These are phyloP conservation scores for Aureobasidium leucospermi DNA, from an alignment of 2,329 filamentous ascomycete genomes.

Conservation along the genomic window DNA sequence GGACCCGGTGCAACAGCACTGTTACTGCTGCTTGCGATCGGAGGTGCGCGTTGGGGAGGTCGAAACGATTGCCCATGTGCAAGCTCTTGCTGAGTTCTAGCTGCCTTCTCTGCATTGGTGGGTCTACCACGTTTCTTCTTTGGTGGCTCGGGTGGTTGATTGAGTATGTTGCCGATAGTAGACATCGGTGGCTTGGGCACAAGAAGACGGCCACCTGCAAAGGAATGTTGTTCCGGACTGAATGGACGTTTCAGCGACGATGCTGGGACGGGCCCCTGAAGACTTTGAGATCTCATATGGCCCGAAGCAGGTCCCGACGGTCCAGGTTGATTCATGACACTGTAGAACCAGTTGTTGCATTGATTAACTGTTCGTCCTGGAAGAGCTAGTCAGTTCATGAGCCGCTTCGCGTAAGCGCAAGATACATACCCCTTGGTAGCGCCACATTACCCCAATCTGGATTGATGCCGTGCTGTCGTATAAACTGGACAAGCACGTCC, in stretches of 20 bases:
- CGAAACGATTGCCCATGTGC: constrained; percentile 33
- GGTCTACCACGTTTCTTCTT: constrained; percentile 43
- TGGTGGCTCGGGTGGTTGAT: constrained; percentile 16
- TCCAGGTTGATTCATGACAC: constrained; percentile 9
- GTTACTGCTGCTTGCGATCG: background rate
- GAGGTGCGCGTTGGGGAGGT: constrained; percentile 19
- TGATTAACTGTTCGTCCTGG: constrained; percentile 29
- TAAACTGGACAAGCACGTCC: constrained; percentile 36
- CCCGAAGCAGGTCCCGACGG: constrained; percentile 1
- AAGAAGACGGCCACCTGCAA: constrained; percentile 34
- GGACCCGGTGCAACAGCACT: background rate
- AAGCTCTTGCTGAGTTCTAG: constrained; percentile 35
- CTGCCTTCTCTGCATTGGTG: constrained; percentile 40
- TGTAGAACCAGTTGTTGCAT: constrained; percentile 23
- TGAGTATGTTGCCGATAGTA: constrained; percentile 3
- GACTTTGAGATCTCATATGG: constrained; percentile 14
- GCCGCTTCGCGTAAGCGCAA: constrained; percentile 3
- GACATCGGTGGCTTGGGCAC: constrained; percentile 33
- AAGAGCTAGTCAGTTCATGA: constrained; percentile 12
- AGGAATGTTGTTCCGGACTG: constrained; percentile 20
- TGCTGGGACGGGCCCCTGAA: constrained; percentile 7
- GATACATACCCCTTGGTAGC: constrained; percentile 41
- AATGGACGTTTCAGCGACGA: constrained; percentile 22
- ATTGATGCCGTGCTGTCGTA: constrained; percentile 36
- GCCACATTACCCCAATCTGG: constrained; percentile 44